phyloP scores from a whole-genome alignment of 2,329 filamentous ascomycete genomes.

The Hirsutella minnesotensis region DNA sequence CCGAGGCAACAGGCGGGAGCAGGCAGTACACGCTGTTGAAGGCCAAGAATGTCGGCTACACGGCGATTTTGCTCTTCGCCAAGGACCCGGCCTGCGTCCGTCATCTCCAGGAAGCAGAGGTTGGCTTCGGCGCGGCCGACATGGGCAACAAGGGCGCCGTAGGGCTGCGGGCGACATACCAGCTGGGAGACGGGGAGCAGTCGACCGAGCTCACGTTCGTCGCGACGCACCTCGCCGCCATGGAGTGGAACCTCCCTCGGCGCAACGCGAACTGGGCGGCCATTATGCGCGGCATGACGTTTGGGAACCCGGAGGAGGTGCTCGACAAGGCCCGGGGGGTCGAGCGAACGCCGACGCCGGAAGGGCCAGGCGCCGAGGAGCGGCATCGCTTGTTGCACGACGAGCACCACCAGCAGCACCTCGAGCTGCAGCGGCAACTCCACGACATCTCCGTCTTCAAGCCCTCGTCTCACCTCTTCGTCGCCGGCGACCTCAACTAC shows the following conservation, averaged over 20 bases:
- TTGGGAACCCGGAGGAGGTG: constrained; percentile 42
- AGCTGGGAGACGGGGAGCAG: constrained; percentile 13
- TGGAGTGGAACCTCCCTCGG: constrained; percentile 64
- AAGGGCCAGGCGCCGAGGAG: constrained; percentile 10
- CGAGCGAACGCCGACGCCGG: neutral
- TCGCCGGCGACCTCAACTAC: constrained; percentile 92
- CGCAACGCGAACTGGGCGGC: constrained; percentile 83
- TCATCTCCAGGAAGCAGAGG: constrained; percentile 63
- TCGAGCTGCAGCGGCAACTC: constrained; percentile 29
- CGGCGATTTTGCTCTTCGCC: constrained; percentile 76
- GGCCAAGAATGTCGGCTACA: constrained; percentile 75
- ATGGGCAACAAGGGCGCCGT: constrained; percentile 97
- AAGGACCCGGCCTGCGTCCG: constrained; percentile 48
- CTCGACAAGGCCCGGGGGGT: constrained; percentile 11
- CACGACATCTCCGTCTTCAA: constrained; percentile 59
- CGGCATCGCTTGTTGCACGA: constrained; percentile 21
- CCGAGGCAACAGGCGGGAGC: constrained; percentile 10
- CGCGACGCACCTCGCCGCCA: constrained; percentile 76
- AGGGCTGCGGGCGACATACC: constrained; percentile 58
- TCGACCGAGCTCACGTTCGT: constrained; percentile 70
- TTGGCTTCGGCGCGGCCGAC: constrained; percentile 72
- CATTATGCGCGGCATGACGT: constrained; percentile 71
- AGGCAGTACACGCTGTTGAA: constrained; percentile 57
- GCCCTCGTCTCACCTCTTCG: constrained; percentile 65
- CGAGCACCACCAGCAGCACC: constrained; percentile 20